Conservation (phyloP, 2,329 filamentous ascomycete genomes). For the Sclerotinia sclerotiorum region DNA sequence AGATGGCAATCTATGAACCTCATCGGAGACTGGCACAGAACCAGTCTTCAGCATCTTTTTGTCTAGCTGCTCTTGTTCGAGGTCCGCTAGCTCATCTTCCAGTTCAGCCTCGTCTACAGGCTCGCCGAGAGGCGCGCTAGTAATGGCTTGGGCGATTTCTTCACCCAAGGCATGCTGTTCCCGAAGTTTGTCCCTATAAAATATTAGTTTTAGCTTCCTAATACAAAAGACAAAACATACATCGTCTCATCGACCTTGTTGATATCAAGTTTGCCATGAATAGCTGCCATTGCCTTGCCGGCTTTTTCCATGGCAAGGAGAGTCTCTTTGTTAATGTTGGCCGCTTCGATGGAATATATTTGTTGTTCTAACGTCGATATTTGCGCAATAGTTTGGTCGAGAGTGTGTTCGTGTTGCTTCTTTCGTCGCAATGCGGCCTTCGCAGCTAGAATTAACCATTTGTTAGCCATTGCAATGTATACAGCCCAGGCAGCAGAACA, state of each 20-base stretch:
- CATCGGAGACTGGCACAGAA: conserved; percentile 76
- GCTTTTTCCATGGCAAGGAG: conserved; percentile 91
- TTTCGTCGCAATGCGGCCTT: conserved; percentile 89
- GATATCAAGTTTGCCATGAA: conserved; percentile 85
- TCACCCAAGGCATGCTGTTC: conserved; percentile 93
- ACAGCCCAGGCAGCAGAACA: conserved; percentile 36
- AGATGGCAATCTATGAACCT: conserved; percentile 73
- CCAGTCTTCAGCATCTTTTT: conserved; percentile 91
- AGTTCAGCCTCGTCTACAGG: conserved; percentile 82
- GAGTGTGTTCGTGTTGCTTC: conserved; percentile 87
- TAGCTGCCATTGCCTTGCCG: conserved; percentile 85
- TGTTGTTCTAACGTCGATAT: conserved; percentile 92
- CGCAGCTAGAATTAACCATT: conserved; percentile 60
- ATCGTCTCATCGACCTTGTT: conserved; percentile 95
- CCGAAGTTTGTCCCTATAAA: conserved; percentile 75
- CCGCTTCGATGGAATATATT: conserved; percentile 94
- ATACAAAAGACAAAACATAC: conserved; percentile 54
- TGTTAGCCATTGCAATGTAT: conserved; percentile 10
- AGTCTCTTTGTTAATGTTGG: conserved; percentile 98
- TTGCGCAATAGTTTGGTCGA: conserved; percentile 87
- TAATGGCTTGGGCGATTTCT: conserved; percentile 87
- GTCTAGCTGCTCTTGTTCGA: conserved; percentile 92
- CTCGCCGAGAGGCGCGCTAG: conserved; percentile 64
- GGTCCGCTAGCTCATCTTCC: conserved; percentile 76
- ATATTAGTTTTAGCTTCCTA: conserved; percentile 38